Evolutionary conservation across 192 early-diverging fungal species (phyloP), one percentile per base, ranked within the genome.

Genomic region (Coemansia sp.): DNA sequence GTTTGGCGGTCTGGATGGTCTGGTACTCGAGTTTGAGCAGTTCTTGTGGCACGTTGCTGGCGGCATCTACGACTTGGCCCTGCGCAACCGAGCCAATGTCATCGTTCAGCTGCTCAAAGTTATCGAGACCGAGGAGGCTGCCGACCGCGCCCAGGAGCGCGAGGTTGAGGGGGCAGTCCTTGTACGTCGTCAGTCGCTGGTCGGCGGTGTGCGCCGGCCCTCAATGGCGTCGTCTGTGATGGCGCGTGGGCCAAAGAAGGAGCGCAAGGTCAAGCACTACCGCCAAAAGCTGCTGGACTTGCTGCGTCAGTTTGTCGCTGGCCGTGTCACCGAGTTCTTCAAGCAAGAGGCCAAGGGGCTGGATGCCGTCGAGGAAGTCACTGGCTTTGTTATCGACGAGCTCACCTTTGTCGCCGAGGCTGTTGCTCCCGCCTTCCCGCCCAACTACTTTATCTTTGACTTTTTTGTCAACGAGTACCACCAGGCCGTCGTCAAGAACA

Each of bases 381-480:
- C 87, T 2, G 95, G 98, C 20, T 88, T 89, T 64, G 89, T 98
- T 12, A 89, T 96, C 35, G 90, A 95, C 67, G 93, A 97, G 75
- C 82, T 99, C 43, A 90, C 90, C 6, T 68, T 96, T 60, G 92
- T 97, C 0, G 88, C 88, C 69, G 94, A 98, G 73, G 91, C 95
- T 10, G 79, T 99, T 4, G 87, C 87, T 27, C 94, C 95, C 15
- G 85, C 86, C 6, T 96, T 98, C 59, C 96, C 98, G 7, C 87
- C 89, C 52, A 89, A 89, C 35, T 98, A 94, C 86, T 93, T 91
- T 65, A 93, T 98, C n/a, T 98, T 98, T 76, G 91, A 93, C 41
- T 90, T 94, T 65, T 97, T 92, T 78, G 93, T 98, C 2, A 82
- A 95, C 32, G 96, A 96, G 84, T 99, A 97, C 74, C 98, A 99